Evolutionary conservation across 2,329 filamentous ascomycete species (phyloP).

Genomic region (Clarireedia paspali): DNA sequence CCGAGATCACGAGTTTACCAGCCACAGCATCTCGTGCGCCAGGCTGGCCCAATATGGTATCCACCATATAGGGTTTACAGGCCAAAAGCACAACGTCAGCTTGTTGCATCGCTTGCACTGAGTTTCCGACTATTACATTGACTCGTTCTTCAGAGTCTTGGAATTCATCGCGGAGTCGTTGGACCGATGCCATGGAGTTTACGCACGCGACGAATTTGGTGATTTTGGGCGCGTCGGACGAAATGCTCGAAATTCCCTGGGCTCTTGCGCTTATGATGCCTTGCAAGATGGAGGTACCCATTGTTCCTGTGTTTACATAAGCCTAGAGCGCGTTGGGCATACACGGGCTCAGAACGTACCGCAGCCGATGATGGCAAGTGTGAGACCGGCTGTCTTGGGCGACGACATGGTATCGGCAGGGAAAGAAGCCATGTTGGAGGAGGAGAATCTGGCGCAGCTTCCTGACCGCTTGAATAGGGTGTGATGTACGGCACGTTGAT

Average conservation of each 20-base stretch:
- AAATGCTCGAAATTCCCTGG: not conserved
- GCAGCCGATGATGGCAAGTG: constrained; percentile 3
- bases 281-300: constrained; percentile 24
- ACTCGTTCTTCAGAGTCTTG: constrained; percentile 20
- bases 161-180: constrained; percentile 30
- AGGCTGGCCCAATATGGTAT: constrained; percentile 55
- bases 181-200: constrained; percentile 31
- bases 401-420: not conserved
- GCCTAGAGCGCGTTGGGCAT: not conserved
- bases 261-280: constrained; percentile 20
- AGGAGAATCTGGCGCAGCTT: not conserved
- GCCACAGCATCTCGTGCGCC: constrained; percentile 66
- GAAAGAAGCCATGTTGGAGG: not conserved
- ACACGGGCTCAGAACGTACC: not conserved
- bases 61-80: constrained; percentile 74
- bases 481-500: too few species aligned
- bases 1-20: constrained; percentile 76
- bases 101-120: constrained; percentile 57
- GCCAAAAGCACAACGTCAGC: constrained; percentile 70
- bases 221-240: constrained; percentile 16
- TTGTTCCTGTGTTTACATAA: constrained; percentile 16
- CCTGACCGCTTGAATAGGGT: too few species aligned
- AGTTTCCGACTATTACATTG: constrained; percentile 41
- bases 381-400: not conserved
- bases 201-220: constrained; percentile 36